Conservation (phyloP, 345 rosid species). For the Euclidium syriacum region DNA sequence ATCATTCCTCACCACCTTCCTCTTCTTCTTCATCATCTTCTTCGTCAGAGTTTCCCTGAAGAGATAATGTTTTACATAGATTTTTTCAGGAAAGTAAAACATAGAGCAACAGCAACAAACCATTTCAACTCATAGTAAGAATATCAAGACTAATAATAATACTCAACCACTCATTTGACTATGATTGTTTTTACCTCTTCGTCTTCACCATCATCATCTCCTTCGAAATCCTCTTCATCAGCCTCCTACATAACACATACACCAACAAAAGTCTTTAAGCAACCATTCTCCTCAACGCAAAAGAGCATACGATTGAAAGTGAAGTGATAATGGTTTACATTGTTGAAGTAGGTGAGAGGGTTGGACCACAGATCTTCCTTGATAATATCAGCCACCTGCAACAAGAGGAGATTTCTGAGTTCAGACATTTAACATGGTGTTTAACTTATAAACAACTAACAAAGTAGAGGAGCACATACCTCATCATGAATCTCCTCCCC, state of each 20-base stretch:
- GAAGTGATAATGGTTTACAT: constrained; percentile 36
- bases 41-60: constrained; percentile 11
- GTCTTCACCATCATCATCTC: constrained; percentile 55
- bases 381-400: constrained; percentile 87
- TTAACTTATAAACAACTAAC: background rate
- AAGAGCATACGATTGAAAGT: background rate
- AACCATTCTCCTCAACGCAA: background rate
- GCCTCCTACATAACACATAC: constrained; percentile 45
- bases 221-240: constrained; percentile 65
- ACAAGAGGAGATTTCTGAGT: background rate
- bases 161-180: background rate
- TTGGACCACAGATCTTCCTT: constrained; percentile 95
- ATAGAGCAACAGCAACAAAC: background rate
- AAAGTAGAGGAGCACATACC: constrained; percentile 35
- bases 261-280: background rate
- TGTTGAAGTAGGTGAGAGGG: constrained; percentile 83
- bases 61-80: background rate
- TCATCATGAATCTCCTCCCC: constrained; percentile 72
- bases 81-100: background rate
- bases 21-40: constrained; percentile 14
- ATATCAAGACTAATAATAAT: background rate
- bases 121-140: background rate
- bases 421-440: background rate
- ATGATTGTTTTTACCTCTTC: constrained; percentile 44
- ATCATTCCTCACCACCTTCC: constrained; percentile 27